phyloP scores from a whole-genome alignment of 2,329 filamentous ascomycete species.

The Hypoxylon sp. region DNA sequence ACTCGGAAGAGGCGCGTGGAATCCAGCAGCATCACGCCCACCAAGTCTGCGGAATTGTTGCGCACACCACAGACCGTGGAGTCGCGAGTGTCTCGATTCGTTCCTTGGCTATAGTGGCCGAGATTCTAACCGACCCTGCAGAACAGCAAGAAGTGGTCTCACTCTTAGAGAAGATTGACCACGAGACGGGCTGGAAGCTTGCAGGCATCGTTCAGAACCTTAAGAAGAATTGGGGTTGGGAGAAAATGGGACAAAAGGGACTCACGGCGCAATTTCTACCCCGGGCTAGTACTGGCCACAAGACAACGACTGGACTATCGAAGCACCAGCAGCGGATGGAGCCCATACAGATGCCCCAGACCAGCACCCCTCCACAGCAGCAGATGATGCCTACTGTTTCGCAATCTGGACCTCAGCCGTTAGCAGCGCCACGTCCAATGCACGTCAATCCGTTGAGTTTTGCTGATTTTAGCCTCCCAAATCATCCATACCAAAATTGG shows the following conservation, averaged over 20 bases:
- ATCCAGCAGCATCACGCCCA: conserved; percentile 81
- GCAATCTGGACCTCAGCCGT: conserved; percentile 45
- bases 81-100: conserved; percentile 84
- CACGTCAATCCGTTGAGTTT: conserved; percentile 77
- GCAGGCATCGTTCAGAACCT: conserved; percentile 79
- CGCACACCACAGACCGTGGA: conserved; percentile 84
- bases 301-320: conserved; percentile 17
- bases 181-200: conserved; percentile 83
- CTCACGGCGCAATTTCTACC: conserved; percentile 46
- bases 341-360: conserved; percentile 39
- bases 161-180: conserved; percentile 80
- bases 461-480: conserved; percentile 81
- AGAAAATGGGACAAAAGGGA: conserved; percentile 53
- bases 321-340: conserved; percentile 38
- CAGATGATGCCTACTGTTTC: conserved; percentile 44
- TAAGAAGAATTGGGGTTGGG: conserved; percentile 83
- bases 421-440: conserved; percentile 50
- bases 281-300: conserved; percentile 20
- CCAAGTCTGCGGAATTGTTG: conserved; percentile 89
- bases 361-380: conserved; percentile 38
- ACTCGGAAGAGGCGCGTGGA: conserved; percentile 74
- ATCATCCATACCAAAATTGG: conserved; percentile 84
- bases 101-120: conserved; percentile 81
- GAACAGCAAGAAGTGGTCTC: conserved; percentile 85
- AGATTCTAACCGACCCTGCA: conserved; percentile 73